Conservation (phyloP, 2,329 filamentous ascomycete genomes). For the Bipolaris gigantea region DNA sequence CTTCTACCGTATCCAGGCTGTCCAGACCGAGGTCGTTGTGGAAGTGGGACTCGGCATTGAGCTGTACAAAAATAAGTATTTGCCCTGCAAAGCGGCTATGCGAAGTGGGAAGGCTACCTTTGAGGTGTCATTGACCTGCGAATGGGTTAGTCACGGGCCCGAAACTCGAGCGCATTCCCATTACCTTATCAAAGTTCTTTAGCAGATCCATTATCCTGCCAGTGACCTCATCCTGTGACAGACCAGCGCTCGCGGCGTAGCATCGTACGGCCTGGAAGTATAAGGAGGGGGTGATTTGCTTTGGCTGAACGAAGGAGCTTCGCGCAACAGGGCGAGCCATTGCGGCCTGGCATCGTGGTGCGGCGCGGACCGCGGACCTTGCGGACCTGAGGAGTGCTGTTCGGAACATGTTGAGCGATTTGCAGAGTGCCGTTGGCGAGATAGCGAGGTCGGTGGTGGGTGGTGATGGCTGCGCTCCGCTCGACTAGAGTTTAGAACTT, state of each 20-base stretch:
- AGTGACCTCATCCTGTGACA: constrained; percentile 83
- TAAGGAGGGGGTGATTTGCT: constrained; percentile 63
- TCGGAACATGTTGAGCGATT: constrained; percentile 75
- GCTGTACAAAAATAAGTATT: constrained; percentile 57
- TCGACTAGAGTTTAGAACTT: constrained; percentile 25
- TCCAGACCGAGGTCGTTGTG: constrained; percentile 96
- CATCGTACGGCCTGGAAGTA: constrained; percentile 72
- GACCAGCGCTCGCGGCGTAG: constrained; percentile 81
- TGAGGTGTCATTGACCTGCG: constrained; percentile 63
- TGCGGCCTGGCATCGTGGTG: constrained; percentile 48
- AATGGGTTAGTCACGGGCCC: constrained; percentile 30
- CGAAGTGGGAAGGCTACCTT: constrained; percentile 51
- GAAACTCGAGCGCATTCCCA: constrained; percentile 32
- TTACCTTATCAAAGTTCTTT: constrained; percentile 96
- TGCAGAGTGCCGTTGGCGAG: constrained; percentile 22
- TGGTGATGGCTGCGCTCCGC: constrained; percentile 31
- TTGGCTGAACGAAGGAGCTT: constrained; percentile 63
- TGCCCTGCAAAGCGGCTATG: neutral
- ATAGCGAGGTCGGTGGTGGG: constrained; percentile 29
- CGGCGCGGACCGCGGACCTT: constrained; percentile 53
- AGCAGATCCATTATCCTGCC: constrained; percentile 89
- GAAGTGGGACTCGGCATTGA: constrained; percentile 84
- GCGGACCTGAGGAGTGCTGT: constrained; percentile 79
- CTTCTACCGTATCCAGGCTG: constrained; percentile 97
- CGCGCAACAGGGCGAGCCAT: constrained; percentile 63